Base-by-base conservation (phyloP, 495 filamentous ascomycete species). In the Podospora sp. region DNA sequence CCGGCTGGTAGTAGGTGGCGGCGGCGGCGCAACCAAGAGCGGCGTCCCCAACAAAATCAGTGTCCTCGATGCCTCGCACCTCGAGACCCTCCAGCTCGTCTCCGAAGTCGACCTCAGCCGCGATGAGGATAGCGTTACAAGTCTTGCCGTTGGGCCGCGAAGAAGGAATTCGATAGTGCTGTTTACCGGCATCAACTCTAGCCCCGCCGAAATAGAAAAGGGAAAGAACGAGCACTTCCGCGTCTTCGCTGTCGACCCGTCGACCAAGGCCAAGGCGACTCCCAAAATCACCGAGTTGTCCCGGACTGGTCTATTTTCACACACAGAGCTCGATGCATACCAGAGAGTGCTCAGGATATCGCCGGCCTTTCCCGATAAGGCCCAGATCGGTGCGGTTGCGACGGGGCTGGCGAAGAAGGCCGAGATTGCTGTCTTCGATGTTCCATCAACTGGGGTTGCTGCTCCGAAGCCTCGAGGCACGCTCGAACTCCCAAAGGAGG, bases 11-110 rank as follows among this genome's bases (percentile, higher is more conserved):
- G 92, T 97, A n/a, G 94, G 89, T 40, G 94, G 95, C 27, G 95
- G 95, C 58, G 94, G 94, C 67, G 94, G 94, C 21, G 89, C 93
- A 73, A 88, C 90, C 49, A 87, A 89, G 65, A 95, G 85, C 73
- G 95, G 94, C 56, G 92, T 97, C 36, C 87, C 88, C 29, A 99
- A 97, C 78, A 94, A 94, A 79, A 93, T 98, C 76, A 89, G 86
- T 25, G 79, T 93, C 29, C 80, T 97, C 29, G 89, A 95, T 73
- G 83, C 88, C 73, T 84, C 84, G 80, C 83, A 81, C 69, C 71
- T 74, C 0, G 78, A 85, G 16, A 82, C 91, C 25, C 77, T 96
- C 53, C 81, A 84, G 50, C 82, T 89, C 69, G 76, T 83, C n/a
- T 84, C 88, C 67, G 91, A 95, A 71, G 80, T 96, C 72, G 90